Evolutionary conservation across 177 flowering plant species (phyloP), one percentile per base, ranked within the genome.

Genomic region (Telopea speciosissima): DNA sequence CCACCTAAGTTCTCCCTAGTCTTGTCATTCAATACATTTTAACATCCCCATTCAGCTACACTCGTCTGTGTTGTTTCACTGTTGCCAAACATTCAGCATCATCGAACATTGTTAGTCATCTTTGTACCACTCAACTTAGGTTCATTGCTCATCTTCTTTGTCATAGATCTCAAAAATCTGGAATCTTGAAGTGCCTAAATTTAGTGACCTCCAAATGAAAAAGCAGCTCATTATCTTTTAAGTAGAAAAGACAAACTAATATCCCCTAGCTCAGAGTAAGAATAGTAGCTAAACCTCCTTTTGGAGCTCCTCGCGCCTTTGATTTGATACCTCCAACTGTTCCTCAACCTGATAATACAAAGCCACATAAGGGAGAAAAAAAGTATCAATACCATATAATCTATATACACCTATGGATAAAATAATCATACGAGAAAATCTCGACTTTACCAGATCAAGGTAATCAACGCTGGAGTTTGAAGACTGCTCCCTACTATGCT

Each of bases 301-400:
- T 69, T 85, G 85, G 61, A 94, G 93, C 44, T 85, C 88, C 70
- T 85, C 89, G 62, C 78, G 87, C 77, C 81, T 86, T 72, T 81
- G 83, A 63, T 75, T 79, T 42, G 88, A 81, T 74, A 74, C 62
- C 45, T 85, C 87, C 70, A 94, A 65, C 58, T 86, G 74, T 58
- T 79, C 86, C 72, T 83, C 83, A 23, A 80, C 83, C 90, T 90
- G 76, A 74, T 62, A 70, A 69, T 58, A 24, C 9, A 13, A 69
- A 45, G 26, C 33, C 65, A 49, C 4, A 49, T 5, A 11, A 49
- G 8, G 19, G 5, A 5, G 3, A 16, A 49, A 42, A 69, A 23
- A 19, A 25, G 56, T 44, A 60, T 21, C 56, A 63, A 60, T 56
- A 70, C 24, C 11, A n/a, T 17, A 56, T 56, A 58, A 24, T 22